Percentiles rank a stretch among this genome's conserved stretches.
phyloP scores from a whole-genome alignment of 129 eudicot species.

The Cynara cardunculus region DNA sequence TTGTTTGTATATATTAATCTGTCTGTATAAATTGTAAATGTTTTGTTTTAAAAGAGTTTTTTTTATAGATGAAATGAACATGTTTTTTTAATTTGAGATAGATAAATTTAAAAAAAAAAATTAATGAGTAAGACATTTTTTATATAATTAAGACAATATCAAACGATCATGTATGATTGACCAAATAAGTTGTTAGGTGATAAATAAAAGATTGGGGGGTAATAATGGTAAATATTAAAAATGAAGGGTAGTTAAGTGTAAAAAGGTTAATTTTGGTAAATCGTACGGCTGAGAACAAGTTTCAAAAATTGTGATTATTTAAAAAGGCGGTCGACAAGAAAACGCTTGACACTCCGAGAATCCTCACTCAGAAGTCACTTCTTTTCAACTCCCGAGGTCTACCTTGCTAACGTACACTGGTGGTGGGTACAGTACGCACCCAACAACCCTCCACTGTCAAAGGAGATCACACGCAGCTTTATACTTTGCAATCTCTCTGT shows the following conservation, averaged over 20 bases:
- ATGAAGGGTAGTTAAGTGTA: background rate
- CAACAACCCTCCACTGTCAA: conserved; percentile 35
- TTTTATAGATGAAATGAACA: no score
- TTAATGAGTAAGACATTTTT: no score
- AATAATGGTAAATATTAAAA: background rate
- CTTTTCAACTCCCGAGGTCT: conserved; percentile 66
- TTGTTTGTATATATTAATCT: no score
- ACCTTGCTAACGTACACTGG: conserved; percentile 20
- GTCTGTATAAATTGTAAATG: no score
- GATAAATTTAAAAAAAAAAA: no score
- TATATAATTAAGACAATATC: no score
- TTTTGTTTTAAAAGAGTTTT: no score
- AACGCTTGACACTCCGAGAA: conserved; percentile 76
- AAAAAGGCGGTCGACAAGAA: conserved; percentile 36
- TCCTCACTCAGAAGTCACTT: conserved; percentile 65
- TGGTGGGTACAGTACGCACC: conserved; percentile 43
- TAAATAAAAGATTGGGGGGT: background rate
- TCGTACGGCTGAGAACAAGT: background rate
- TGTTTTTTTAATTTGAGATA: no score
- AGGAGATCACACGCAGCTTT: conserved; percentile 37
- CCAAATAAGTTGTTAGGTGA: no score
- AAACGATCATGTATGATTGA: no score
- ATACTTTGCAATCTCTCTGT: background rate
- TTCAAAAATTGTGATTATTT: conserved; percentile 10
- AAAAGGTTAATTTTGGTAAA: background rate